Evolutionary conservation across 2,329 filamentous ascomycete genomes (phyloP).

Genomic region (Samsoniella hepiali): DNA sequence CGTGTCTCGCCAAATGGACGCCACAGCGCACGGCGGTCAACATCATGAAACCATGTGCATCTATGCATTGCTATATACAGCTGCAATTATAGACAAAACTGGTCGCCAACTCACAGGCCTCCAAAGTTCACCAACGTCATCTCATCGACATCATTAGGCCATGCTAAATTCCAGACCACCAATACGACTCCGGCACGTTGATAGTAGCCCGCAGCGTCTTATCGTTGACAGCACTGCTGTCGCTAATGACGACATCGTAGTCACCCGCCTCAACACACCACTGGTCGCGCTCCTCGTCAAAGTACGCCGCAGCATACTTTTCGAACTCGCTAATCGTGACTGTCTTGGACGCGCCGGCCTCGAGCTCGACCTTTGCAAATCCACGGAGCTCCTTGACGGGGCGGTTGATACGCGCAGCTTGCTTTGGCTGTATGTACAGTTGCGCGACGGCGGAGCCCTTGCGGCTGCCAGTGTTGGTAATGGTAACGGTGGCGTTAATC

Average conservation of each 20-base stretch:
- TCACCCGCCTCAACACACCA: constrained; percentile 65
- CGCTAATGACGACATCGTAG: constrained; percentile 60
- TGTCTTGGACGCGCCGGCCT: constrained; percentile 55
- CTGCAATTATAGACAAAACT: not conserved
- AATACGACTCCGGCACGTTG: constrained; percentile 57
- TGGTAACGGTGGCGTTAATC: constrained; percentile 45
- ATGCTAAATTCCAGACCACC: constrained; percentile 61
- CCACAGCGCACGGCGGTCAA: not conserved
- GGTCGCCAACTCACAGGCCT: not conserved
- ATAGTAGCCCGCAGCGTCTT: constrained; percentile 52
- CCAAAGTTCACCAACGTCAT: not conserved
- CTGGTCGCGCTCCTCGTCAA: constrained; percentile 62
- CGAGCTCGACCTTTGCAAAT: constrained; percentile 61
- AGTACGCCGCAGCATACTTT: constrained; percentile 67
- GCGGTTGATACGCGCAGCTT: constrained; percentile 50
- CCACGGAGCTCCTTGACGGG: constrained; percentile 63
- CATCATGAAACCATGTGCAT: not conserved
- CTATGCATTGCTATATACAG: not conserved
- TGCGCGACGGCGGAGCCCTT: constrained; percentile 56
- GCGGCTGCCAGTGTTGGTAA: constrained; percentile 60
- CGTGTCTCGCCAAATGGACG: not conserved
- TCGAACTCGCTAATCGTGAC: constrained; percentile 56
- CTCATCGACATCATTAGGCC: not conserved
- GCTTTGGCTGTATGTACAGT: constrained; percentile 53
- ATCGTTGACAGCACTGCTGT: constrained; percentile 51